These are phyloP conservation scores for Naganishia albida DNA, from an alignment of 1,284 basidiomycete species.

Conservation along the genomic window DNA sequence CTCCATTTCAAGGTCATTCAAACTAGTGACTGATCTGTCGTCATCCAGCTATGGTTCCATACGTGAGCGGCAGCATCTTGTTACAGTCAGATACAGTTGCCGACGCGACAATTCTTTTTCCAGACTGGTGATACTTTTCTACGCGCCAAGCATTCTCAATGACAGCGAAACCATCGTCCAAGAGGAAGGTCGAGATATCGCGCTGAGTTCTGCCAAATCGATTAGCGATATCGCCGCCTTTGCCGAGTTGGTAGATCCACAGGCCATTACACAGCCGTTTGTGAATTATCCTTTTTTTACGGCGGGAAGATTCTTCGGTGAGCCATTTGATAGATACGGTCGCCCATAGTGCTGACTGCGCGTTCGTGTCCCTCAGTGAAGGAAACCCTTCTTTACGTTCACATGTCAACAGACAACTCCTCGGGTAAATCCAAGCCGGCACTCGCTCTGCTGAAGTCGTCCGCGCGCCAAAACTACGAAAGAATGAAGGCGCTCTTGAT, in stretches of 20 bases:
- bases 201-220: constrained; percentile 37
- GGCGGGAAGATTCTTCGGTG: constrained; percentile 36
- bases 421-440: constrained; percentile 27
- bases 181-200: constrained; percentile 32
- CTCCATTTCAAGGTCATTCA: not conserved
- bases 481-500: constrained; percentile 32
- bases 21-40: not conserved
- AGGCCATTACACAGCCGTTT: constrained; percentile 36
- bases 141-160: constrained; percentile 31
- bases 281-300: constrained; percentile 37
- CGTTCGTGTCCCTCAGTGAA: constrained; percentile 1
- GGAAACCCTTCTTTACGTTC: constrained; percentile 24
- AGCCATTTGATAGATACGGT: constrained; percentile 16
- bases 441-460: constrained; percentile 14
- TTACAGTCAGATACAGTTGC: too few relatives aligned
- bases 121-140: constrained; percentile 35
- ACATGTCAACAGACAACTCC: constrained; percentile 16
- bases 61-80: constrained; percentile 29
- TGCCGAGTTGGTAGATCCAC: constrained; percentile 36
- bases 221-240: constrained; percentile 37
- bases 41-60: constrained; percentile 35
- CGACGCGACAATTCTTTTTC: not conserved
- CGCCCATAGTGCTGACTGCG: constrained; percentile 19
- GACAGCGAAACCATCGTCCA: constrained; percentile 26
- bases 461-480: constrained; percentile 32